These are phyloP conservation scores for Avicennia marina DNA, from an alignment of 257 asterid genomes.

Conservation along the genomic window DNA sequence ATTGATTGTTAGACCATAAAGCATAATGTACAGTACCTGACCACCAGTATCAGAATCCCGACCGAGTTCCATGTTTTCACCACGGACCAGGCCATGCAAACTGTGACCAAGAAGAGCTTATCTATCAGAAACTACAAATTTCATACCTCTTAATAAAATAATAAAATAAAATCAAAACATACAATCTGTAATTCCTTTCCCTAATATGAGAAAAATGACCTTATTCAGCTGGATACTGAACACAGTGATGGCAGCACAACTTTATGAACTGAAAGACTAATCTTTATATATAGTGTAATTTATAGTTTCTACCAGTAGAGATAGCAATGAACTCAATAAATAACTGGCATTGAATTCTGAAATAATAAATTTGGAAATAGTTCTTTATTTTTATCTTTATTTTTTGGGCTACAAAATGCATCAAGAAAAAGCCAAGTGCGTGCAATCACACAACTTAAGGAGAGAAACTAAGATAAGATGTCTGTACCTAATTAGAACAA, in stretches of 20 bases:
- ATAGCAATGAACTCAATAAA: background rate
- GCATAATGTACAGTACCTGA: slow-evolving; percentile 38
- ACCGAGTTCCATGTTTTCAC: slow-evolving; percentile 94
- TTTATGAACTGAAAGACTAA: too few relatives aligned
- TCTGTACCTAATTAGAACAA: slow-evolving; percentile 62
- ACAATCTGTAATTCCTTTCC: too few relatives aligned
- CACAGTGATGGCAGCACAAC: too few relatives aligned
- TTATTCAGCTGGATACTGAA: too few relatives aligned
- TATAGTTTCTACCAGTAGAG: too few relatives aligned
- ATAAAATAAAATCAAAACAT: too few relatives aligned
- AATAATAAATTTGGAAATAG: background rate
- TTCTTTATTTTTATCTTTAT: too few relatives aligned
- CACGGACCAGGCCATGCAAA: slow-evolving; percentile 81
- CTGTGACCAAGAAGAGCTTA: slow-evolving; percentile 28
- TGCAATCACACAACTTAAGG: background rate
- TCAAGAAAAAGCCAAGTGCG: background rate
- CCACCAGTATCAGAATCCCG: slow-evolving; percentile 93
- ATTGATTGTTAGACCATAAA: background rate
- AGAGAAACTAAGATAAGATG: background rate
- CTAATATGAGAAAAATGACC: too few relatives aligned
- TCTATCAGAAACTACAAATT: slow-evolving; percentile 8
- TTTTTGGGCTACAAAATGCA: background rate
- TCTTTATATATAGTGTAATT: too few relatives aligned
- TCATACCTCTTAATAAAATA: too few relatives aligned
- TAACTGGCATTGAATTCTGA: background rate